Percentiles rank a stretch among this genome's conserved stretches.
These are phyloP conservation scores for Quercus parvula DNA, from an alignment of 306 rosid genomes.

Conservation along the genomic window DNA sequence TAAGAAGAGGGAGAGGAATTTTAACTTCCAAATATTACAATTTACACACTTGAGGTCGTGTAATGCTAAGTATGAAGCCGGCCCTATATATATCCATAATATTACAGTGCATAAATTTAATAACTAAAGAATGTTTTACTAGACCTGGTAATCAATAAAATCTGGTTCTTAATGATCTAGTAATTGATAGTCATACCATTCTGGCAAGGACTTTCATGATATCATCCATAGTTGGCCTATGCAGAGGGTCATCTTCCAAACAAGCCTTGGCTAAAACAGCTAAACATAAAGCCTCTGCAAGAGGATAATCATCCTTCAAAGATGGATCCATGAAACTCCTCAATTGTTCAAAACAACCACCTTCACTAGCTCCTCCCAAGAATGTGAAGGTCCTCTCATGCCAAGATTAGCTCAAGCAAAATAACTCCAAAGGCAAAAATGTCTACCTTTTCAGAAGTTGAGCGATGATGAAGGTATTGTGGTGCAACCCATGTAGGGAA, in stretches of 20 bases:
- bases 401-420: conserved; percentile 66
- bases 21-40: too few relatives aligned
- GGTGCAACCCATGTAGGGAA: conserved; percentile 17
- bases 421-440: conserved; percentile 69
- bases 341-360: conserved; percentile 62
- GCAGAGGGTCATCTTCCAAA: conserved; percentile 59
- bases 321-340: conserved; percentile 57
- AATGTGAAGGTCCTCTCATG: conserved; percentile 44
- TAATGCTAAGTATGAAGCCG: too few relatives aligned
- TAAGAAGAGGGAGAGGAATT: too few relatives aligned
- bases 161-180: not conserved
- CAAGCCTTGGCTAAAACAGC: conserved; percentile 64
- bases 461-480: conserved; percentile 16
- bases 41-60: too few relatives aligned
- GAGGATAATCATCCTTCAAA: conserved; percentile 52
- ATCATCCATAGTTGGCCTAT: conserved; percentile 62
- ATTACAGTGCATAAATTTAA: too few relatives aligned
- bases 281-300: conserved; percentile 55
- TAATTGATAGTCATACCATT: conserved; percentile 32
- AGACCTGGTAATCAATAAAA: not conserved
- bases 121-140: too few relatives aligned
- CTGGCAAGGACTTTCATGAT: conserved; percentile 59
- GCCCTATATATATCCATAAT: too few relatives aligned
- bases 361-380: conserved; percentile 49
- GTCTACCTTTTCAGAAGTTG: conserved; percentile 47